Evolutionary conservation across 257 asterid species (phyloP).

Genomic region (Petunia axillaris): DNA sequence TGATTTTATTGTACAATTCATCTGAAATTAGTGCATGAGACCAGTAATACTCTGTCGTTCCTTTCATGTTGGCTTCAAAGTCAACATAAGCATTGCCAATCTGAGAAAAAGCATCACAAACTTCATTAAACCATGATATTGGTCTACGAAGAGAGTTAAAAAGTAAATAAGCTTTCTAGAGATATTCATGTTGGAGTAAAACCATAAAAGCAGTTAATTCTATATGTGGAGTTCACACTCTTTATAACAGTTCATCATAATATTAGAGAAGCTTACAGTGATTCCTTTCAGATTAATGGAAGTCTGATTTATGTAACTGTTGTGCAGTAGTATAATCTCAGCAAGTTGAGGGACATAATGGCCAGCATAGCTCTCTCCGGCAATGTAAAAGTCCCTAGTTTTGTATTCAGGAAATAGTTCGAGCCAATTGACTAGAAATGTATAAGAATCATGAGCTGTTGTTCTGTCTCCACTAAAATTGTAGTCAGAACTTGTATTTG

Average conservation of each 20-base stretch:
- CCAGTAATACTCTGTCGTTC: conserved; percentile 36
- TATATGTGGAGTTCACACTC: too few species aligned
- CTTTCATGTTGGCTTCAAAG: conserved; percentile 27
- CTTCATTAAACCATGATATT: background rate
- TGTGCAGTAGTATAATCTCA: conserved; percentile 27
- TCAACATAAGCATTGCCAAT: conserved; percentile 48
- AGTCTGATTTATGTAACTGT: conserved; percentile 18
- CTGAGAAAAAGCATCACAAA: conserved; percentile 23
- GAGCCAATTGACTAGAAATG: conserved; percentile 35
- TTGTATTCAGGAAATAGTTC: conserved; percentile 37
- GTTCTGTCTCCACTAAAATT: conserved; percentile 22
- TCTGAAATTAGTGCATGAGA: conserved; percentile 38
- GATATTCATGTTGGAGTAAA: too few species aligned
- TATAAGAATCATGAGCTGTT: conserved; percentile 35
- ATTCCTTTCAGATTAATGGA: conserved; percentile 35
- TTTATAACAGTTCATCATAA: too few species aligned
- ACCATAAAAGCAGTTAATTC: too few species aligned
- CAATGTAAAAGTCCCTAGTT: conserved; percentile 28
- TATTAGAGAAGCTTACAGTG: conserved; percentile 28
- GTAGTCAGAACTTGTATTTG: conserved; percentile 29
- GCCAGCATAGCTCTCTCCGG: conserved; percentile 38
- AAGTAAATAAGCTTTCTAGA: background rate
- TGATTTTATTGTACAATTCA: conserved; percentile 28
- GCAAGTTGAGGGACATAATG: conserved; percentile 42
- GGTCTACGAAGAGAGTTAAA: background rate